Conservation (phyloP, 306 rosid species). For the Gleditsia sinensis region DNA sequence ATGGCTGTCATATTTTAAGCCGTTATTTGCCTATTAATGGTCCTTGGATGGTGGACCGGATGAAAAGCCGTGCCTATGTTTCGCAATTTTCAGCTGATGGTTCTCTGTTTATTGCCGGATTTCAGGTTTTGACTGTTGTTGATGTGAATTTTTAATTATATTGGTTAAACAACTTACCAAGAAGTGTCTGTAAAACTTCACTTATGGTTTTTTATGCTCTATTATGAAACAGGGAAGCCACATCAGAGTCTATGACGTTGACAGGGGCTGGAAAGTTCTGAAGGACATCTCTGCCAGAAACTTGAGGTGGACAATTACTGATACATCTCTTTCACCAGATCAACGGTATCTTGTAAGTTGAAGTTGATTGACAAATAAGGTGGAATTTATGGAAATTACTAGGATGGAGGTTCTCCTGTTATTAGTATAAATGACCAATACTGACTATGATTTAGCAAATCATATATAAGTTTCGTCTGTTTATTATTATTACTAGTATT, state of each 20-base stretch:
- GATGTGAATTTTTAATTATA: conserved; percentile 5
- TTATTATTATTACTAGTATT: neutral
- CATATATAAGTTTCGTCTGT: conserved; percentile 14
- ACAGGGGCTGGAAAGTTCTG: conserved; percentile 76
- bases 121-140: conserved; percentile 45
- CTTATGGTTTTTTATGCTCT: conserved; percentile 22
- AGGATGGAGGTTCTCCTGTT: conserved; percentile 19
- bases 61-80: conserved; percentile 57
- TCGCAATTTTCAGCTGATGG: conserved; percentile 67
- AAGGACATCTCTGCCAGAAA: conserved; percentile 79
- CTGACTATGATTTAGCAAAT: conserved; percentile 17
- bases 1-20: conserved; percentile 56
- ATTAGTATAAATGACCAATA: conserved; percentile 1
- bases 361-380: conserved; percentile 1
- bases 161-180: neutral
- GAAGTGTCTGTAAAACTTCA: conserved; percentile 17
- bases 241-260: conserved; percentile 81
- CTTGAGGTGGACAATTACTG: conserved; percentile 92
- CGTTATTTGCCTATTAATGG: conserved; percentile 59
- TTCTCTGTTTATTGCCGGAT: conserved; percentile 57
- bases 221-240: conserved; percentile 69
- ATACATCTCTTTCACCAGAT: conserved; percentile 89
- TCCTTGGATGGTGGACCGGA: conserved; percentile 49
- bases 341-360: conserved; percentile 74
- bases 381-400: conserved; percentile 16